These are phyloP conservation scores for Yamadazyma friedrichii DNA, from an alignment of 1,139 yeast genomes.

Conservation along the genomic window DNA sequence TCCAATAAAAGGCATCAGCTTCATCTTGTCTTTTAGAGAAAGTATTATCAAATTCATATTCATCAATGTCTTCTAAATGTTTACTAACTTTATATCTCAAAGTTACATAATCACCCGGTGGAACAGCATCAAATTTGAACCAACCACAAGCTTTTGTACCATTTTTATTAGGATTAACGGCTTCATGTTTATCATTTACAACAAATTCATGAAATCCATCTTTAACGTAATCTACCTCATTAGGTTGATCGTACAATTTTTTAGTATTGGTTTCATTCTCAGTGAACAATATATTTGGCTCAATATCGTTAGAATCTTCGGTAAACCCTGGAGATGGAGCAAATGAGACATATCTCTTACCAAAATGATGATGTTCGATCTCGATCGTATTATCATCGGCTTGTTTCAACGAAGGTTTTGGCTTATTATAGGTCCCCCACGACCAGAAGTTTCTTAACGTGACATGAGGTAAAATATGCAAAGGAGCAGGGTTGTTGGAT, in stretches of 20 bases:
- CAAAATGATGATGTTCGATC: conserved; percentile 70
- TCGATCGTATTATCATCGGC: conserved; percentile 49
- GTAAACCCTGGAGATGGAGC: conserved; percentile 86
- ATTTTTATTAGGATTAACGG: conserved; percentile 62
- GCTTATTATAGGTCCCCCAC: conserved; percentile 68
- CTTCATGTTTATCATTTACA: conserved; percentile 56
- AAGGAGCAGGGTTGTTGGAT: conserved; percentile 79
- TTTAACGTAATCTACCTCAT: conserved; percentile 62
- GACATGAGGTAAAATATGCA: conserved; percentile 83
- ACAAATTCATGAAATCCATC: conserved; percentile 91
- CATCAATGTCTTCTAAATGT: conserved; percentile 59
- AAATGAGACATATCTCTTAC: conserved; percentile 67
- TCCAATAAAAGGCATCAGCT: conserved; percentile 94
- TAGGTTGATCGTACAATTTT: conserved; percentile 62
- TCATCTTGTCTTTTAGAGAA: conserved; percentile 79
- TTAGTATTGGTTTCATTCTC: conserved; percentile 84
- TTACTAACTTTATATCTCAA: conserved; percentile 73
- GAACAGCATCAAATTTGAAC: conserved; percentile 78
- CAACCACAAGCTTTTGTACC: conserved; percentile 75
- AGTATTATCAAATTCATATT: conserved; percentile 70
- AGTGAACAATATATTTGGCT: conserved; percentile 76
- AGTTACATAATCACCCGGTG: conserved; percentile 87
- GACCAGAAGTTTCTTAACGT: conserved; percentile 92
- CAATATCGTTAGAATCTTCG: conserved; percentile 62
- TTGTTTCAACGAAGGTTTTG: conserved; percentile 53